Conservation (phyloP, 441 rosid genomes). For the Gossypium trilobum region DNA sequence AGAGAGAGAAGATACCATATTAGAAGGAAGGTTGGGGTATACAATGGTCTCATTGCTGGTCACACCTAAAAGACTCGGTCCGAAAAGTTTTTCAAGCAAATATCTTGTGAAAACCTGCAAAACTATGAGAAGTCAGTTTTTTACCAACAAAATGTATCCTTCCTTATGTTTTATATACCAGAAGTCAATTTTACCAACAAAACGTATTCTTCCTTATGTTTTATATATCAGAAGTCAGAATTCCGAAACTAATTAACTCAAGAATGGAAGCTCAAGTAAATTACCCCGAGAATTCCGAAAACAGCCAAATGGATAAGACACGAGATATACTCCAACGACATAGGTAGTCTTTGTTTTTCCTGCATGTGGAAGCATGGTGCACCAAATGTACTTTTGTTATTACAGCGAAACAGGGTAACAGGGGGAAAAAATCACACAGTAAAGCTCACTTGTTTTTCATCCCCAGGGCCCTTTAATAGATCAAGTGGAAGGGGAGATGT, state of each 20-base stretch:
- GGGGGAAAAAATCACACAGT: background rate
- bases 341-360: conserved; percentile 37
- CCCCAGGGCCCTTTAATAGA: conserved; percentile 30
- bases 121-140: conserved; percentile 7
- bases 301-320: conserved; percentile 62
- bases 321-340: conserved; percentile 44
- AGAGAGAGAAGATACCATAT: conserved; percentile 48
- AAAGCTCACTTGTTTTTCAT: conserved; percentile 25
- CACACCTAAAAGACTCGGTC: conserved; percentile 52
- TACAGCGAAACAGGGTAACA: background rate
- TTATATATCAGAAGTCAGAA: background rate
- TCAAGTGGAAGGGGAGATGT: conserved; percentile 41
- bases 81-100: conserved; percentile 60
- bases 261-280: background rate
- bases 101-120: conserved; percentile 72
- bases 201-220: background rate
- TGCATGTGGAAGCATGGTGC: conserved; percentile 17
- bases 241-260: background rate
- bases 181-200: conserved; percentile 7
- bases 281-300: conserved; percentile 89
- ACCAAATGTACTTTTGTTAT: background rate
- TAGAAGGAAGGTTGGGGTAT: conserved; percentile 81
- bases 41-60: conserved; percentile 49
- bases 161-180: background rate
- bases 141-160: background rate